These are phyloP conservation scores for Pseudocercospora ulei DNA, from an alignment of 2,329 filamentous ascomycete genomes.

Conservation along the genomic window DNA sequence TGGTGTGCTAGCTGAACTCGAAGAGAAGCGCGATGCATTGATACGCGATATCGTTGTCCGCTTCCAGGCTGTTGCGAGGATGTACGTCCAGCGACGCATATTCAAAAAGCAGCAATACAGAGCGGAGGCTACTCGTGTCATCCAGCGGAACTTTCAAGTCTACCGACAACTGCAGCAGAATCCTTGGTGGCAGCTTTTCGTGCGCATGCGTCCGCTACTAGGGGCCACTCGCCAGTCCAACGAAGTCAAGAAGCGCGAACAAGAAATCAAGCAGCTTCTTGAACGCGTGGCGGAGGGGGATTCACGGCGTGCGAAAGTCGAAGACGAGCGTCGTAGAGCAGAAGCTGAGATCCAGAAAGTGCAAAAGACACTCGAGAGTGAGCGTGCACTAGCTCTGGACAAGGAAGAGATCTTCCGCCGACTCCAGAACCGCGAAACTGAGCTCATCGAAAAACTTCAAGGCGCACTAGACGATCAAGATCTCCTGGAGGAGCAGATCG, in stretches of 20 bases:
- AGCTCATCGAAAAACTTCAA: constrained; percentile 84
- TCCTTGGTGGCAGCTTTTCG: constrained; percentile 94
- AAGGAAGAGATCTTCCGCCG: constrained; percentile 99
- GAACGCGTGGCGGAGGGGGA: constrained; percentile 71
- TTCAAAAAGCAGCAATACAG: constrained; percentile 91
- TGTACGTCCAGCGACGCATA: constrained; percentile 76
- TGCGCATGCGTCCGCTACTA: constrained; percentile 88
- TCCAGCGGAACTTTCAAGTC: constrained; percentile 86
- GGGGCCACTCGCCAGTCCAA: constrained; percentile 83
- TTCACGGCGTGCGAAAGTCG: constrained; percentile 64
- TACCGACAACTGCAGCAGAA: constrained; percentile 84
- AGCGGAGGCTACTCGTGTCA: constrained; percentile 85
- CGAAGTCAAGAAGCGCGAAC: constrained; percentile 90
- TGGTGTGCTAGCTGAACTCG: constrained; percentile 87
- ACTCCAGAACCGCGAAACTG: constrained; percentile 80
- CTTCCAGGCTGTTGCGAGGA: constrained; percentile 86
- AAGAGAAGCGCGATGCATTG: constrained; percentile 85
- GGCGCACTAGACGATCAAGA: constrained; percentile 92
- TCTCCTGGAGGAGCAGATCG: constrained; percentile 82
- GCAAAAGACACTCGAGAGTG: constrained; percentile 89
- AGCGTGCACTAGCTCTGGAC: constrained; percentile 86
- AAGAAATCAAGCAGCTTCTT: constrained; percentile 80
- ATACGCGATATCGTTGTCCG: constrained; percentile 89
- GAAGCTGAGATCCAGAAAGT: constrained; percentile 80
- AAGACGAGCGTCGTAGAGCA: constrained; percentile 81